Evolutionary conservation across 495 filamentous ascomycete species (phyloP), one percentile per base, ranked within the genome.

Genomic region (Penicillium odoratum): DNA sequence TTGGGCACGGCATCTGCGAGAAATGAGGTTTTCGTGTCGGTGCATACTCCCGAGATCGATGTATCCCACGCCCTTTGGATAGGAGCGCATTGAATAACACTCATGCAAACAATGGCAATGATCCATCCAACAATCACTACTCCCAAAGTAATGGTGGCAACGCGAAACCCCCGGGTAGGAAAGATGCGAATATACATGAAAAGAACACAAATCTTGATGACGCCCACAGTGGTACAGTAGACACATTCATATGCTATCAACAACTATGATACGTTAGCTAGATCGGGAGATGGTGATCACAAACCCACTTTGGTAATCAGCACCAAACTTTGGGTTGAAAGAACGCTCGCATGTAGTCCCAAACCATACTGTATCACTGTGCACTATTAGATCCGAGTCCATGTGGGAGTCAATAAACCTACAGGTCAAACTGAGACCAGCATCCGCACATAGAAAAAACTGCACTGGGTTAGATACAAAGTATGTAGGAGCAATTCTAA

Each of bases 1-100:
- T 78, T 81, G 30, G 74, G 74, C 9, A 78, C 69, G 7, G 75
- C 74, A n/a, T 78, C 77, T 8, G 70, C 73, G 33, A 78, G 70
- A 58, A 77, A 81, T 18, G 76, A 78, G 7, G 51, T 67, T 44
- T 74, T 74, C 31, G 75, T 71, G 48, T 76, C 66, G 57, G 81
- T 78, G 58, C 81, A 82, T 4, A 55, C 55, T 0, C 74, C 76
- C 0, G 70, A 59, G 7, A 73, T 51, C 5, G 58, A 56, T 0
- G 63, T 63, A 31, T 73, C 52, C 76, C 75, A 82, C 54, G 73
- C 70, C 36, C 68, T 74, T 11, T 62, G 33, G 34, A 82, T 64
- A 0, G 78, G 79, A 0, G 56, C 67, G 57, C 79, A 83, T 58
- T 81, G 75, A 47, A 81, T 74, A 45, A 77, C 66, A 26, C 70